Base-by-base conservation (phyloP, 1,284 basidiomycete species). In the Trichosporon faecale region DNA sequence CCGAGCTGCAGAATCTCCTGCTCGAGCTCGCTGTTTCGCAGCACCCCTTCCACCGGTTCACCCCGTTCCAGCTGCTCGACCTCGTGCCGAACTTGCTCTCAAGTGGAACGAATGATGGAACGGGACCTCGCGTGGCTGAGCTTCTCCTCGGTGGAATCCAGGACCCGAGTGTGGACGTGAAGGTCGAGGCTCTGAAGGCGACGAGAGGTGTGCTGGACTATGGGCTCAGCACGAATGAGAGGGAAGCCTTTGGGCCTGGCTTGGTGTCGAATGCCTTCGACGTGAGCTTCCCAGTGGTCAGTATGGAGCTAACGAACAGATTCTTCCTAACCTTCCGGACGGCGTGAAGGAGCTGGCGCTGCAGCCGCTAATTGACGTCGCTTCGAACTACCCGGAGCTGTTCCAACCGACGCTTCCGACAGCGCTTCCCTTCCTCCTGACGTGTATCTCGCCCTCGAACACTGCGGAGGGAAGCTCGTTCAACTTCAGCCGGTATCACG, bases 341-440 rank as follows among this genome's bases (percentile, higher is more conserved):
- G 57, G 67, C n/a, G 70, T 75, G 3, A 72, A 82, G 16, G 69
- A 75, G 21, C 74, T 75, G 5, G 80, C 76, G 77, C 85, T 94
- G 40, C 84, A 86, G 33, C 87, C 90, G 0, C 83, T 94, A 44
- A 91, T 90, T 0, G 90, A 92, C 0, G 86, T 94, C 18, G 88
- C 90, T 11, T 85, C 87, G 0, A 84, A 92, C 23, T 84, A 92
- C 25, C 84, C 87, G 0, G 91, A 91, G 79, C 84, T 92, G 33
- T 89, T 77, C 55, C 89, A 0, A 83, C 86, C 2, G 83, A 92
- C 44, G 86, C 91, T 40, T 85, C 90, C 37, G 88, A 89, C 0
- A 82, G 74, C 88, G 3, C 88, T 93, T 70, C 87, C 88, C 1
- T 90, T 90, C 1, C 90, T 90, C 0, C 72, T 80, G 16, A 70